Evolutionary conservation across 768 basidiomycete species (phyloP).

Genomic region (Glaciozyma antarctica): DNA sequence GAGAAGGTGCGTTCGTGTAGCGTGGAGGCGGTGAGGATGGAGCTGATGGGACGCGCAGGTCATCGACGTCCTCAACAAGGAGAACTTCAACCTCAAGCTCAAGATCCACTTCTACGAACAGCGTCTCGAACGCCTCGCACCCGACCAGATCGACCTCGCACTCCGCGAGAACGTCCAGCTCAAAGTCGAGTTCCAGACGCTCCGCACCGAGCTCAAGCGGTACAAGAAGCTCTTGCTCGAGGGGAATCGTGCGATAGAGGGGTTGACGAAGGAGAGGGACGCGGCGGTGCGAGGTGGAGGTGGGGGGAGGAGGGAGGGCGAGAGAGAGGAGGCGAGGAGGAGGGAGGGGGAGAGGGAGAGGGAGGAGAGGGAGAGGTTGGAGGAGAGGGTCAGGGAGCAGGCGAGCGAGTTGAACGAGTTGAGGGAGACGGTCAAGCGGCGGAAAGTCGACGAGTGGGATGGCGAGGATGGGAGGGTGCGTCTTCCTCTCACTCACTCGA

Average conservation of each 20-base stretch:
- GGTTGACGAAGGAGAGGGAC: constrained; percentile 23
- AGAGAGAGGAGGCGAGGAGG: constrained; percentile 9
- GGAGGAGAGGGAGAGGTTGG: constrained; percentile 27
- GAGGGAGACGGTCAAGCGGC: constrained; percentile 2
- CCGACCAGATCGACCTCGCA: constrained; percentile 72
- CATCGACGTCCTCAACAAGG: constrained; percentile 89
- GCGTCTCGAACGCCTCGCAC: constrained; percentile 62
- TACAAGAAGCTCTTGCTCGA: constrained; percentile 34
- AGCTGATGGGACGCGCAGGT: constrained; percentile 48
- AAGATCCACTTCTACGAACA: constrained; percentile 94
- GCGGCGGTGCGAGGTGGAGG: constrained; percentile 1
- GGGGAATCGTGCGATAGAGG: constrained; percentile 25
- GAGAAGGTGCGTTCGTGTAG: constrained; percentile 60
- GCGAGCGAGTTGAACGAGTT: constrained; percentile 34
- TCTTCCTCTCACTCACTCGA: too few species aligned
- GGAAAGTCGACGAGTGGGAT: constrained; percentile 16
- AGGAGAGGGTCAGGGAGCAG: constrained; percentile 29
- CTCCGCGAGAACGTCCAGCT: constrained; percentile 66
- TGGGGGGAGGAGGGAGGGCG: constrained; percentile 8
- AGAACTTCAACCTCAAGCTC: constrained; percentile 93
- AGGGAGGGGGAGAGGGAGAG: constrained; percentile 33
- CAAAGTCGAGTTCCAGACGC: constrained; percentile 39
- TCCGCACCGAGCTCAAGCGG: constrained; percentile 33
- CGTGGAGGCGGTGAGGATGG: background rate
- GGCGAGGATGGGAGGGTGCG: constrained; percentile 23